phyloP scores from a whole-genome alignment of 305 asterid species.

The Galium porrigens region DNA sequence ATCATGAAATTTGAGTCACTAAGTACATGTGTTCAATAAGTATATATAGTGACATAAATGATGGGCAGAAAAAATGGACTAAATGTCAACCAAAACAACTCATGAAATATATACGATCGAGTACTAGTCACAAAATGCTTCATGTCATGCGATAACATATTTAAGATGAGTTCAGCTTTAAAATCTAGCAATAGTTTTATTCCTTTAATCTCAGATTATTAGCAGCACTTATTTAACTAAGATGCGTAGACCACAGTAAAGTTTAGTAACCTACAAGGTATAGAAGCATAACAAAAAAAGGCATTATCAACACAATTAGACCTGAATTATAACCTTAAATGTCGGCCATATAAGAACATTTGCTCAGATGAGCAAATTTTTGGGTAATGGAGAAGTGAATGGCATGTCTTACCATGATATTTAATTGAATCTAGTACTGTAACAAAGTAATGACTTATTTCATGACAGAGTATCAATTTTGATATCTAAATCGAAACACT shows the following conservation, averaged over 20 bases:
- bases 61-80: neutral
- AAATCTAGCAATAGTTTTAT: neutral
- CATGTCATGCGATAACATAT: neutral
- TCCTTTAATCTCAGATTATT: too few relatives aligned
- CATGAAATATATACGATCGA: neutral
- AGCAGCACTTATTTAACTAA: neutral
- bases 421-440: neutral
- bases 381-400: neutral
- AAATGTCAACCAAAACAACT: neutral
- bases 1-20: conserved; percentile 7
- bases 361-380: neutral
- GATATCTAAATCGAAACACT: neutral
- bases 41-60: neutral
- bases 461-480: neutral
- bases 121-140: neutral
- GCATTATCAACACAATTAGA: neutral
- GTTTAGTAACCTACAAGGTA: neutral
- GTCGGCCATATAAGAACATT: neutral
- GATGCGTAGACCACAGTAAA: neutral
- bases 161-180: neutral
- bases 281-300: neutral
- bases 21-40: neutral
- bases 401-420: neutral
- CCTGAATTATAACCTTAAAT: neutral
- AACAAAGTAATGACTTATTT: neutral